A percentile compares a stretch with the other conserved stretches of the same genome.
These are phyloP conservation scores for Lycium barbarum DNA, from an alignment of 257 asterid genomes.

Conservation along the genomic window DNA sequence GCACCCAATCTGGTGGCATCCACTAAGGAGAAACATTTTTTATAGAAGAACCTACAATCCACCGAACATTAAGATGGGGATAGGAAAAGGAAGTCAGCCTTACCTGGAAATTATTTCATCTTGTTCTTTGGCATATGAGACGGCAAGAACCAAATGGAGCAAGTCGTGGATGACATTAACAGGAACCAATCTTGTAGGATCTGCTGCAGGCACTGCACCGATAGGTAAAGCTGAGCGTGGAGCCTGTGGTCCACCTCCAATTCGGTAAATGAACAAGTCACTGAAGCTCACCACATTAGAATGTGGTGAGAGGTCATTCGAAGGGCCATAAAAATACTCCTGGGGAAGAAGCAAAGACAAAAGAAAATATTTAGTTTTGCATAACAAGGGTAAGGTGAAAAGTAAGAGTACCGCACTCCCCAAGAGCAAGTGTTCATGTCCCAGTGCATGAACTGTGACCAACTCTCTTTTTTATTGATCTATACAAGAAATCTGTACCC, in stretches of 20 bases:
- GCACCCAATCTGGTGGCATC: not conserved
- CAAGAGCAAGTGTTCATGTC: constrained; percentile 18
- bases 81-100: constrained; percentile 21
- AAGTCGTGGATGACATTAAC: constrained; percentile 75
- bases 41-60: not conserved
- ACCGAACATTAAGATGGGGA: not conserved
- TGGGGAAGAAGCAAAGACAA: constrained; percentile 39
- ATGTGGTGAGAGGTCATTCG: constrained; percentile 97
- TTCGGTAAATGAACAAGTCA: constrained; percentile 74
- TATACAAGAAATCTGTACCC: constrained; percentile 54
- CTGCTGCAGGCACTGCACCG: constrained; percentile 94
- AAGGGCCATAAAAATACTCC: constrained; percentile 93
- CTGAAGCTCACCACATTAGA: constrained; percentile 75
- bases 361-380: constrained; percentile 15
- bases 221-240: constrained; percentile 98
- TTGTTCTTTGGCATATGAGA: constrained; percentile 90
- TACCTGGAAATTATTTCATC: constrained; percentile 90
- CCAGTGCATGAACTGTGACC: constrained; percentile 20
- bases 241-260: constrained; percentile 98
- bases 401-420: constrained; percentile 14
- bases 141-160: constrained; percentile 86
- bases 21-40: not conserved
- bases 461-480: not conserved
- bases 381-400: not conserved
- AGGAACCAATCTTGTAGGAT: constrained; percentile 77